Evolutionary conservation across 2,329 filamentous ascomycete genomes (phyloP), one percentile per base, ranked within the genome.

Genomic region (Magnaporthiopsis poae): DNA sequence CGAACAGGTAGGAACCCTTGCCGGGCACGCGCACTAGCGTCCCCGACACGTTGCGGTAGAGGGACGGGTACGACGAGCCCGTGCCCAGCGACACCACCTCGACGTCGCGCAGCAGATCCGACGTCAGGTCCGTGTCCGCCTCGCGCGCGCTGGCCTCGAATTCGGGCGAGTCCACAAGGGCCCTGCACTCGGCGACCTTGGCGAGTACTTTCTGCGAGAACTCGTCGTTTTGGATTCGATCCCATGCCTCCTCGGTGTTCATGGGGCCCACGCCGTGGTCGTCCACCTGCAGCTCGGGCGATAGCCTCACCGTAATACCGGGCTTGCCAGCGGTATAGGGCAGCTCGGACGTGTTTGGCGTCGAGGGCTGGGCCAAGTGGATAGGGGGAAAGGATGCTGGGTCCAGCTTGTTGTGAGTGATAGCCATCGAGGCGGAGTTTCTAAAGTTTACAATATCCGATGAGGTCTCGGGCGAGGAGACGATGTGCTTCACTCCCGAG

Each of bases 31-130:
- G 86, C 61, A 99, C 79, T 5, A 99, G 81, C 0, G 93, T 97
- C 1, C 88, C 88, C 13, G 94, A 96, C 27, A 99, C 95, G 75
- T 98, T 99, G 72, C 95, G 90, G 76, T 97, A 95, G 75, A 96
- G 96, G 46, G 92, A 96, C 1, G 95, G 95, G 21, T 90, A 75
- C 0, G 94, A 90, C 3, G 94, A 98, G 11, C 95, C 95, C 2
- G 95, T 99, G 7, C 95, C 95, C 0, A 99, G 84, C 1, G 92
- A 87, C 59, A 93, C 89, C 63, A 99, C 86, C 75, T 97, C 92
- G 0, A 89, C 86, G n/a, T 82, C 77, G 46, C 46, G 46, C 21
- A 56, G 46, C 46, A 56, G 18, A 21, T 56, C 46, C 46, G 46
- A 9, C n/a, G 46, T 56, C 46, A 56, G 46, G 46, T 56, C 46